A percentile compares a stretch with the other conserved stretches of the same genome.
Evolutionary conservation across 768 basidiomycete genomes (phyloP).

Genomic region (Suillus fuscotomentosus): DNA sequence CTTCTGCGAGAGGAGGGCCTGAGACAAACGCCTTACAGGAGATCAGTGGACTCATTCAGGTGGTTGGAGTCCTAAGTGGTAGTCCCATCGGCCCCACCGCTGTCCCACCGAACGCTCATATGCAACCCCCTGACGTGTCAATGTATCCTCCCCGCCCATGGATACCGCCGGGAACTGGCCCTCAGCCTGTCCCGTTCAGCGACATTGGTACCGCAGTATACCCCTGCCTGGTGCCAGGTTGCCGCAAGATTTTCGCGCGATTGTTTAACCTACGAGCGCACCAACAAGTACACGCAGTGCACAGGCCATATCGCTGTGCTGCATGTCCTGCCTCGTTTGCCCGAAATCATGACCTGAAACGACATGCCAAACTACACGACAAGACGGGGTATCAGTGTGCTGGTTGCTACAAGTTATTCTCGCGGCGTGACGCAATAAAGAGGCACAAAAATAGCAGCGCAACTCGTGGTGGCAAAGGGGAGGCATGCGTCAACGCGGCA

Average conservation of each 20-base stretch:
- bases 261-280: conserved; percentile 71
- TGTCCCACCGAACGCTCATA: conserved; percentile 32
- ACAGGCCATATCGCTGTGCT: conserved; percentile 64
- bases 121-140: conserved; percentile 27
- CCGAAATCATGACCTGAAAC: conserved; percentile 76
- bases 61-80: conserved; percentile 76
- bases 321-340: conserved; percentile 74
- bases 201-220: conserved; percentile 78
- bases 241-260: conserved; percentile 67
- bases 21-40: conserved; percentile 66
- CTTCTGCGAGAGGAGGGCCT: conserved; percentile 50
- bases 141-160: conserved; percentile 33
- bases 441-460: conserved; percentile 67
- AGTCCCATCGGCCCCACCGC: conserved; percentile 57
- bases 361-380: conserved; percentile 72
- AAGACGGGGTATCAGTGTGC: conserved; percentile 71
- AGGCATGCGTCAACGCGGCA: conserved; percentile 54
- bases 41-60: conserved; percentile 78
- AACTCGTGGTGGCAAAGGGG: conserved; percentile 47
- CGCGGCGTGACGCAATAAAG: conserved; percentile 76
- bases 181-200: conserved; percentile 26
- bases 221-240: conserved; percentile 67
- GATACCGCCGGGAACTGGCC: conserved; percentile 22
- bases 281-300: conserved; percentile 60
- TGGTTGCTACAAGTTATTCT: conserved; percentile 74